Evolutionary conservation across 176 grass and related monocot genomes (phyloP).

Genomic region (Ananas comosus): DNA sequence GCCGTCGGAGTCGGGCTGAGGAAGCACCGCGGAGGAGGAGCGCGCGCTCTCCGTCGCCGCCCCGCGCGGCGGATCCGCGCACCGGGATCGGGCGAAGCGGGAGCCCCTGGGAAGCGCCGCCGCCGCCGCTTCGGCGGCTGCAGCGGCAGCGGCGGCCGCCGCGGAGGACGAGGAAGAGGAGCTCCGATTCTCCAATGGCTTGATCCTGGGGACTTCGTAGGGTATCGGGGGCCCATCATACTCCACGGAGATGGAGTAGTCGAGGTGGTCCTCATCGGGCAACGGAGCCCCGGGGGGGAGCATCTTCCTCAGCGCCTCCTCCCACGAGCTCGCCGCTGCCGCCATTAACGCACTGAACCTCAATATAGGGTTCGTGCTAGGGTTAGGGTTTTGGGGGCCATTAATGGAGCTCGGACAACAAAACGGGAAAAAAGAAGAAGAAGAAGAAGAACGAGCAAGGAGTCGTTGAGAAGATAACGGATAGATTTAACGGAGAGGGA

Average conservation of each 20-base stretch:
- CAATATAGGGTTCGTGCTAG: background rate
- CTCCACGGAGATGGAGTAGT: constrained; percentile 21
- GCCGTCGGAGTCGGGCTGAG: constrained; percentile 9
- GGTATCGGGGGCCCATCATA: background rate
- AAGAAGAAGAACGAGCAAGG: background rate
- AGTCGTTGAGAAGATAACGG: background rate
- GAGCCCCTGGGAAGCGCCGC: background rate
- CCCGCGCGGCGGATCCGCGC: constrained; percentile 6
- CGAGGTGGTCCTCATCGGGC: constrained; percentile 26
- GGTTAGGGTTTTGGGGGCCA: constrained; percentile 3
- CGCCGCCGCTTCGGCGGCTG: background rate
- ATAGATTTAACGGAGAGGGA: background rate
- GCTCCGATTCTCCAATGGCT: background rate
- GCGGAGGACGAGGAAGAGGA: background rate
- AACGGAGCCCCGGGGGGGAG: constrained; percentile 15
- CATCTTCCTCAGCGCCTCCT: constrained; percentile 22
- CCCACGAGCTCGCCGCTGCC: constrained; percentile 6
- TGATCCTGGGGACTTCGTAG: background rate
- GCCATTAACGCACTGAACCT: background rate
- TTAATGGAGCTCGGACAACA: background rate
- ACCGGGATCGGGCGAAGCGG: background rate
- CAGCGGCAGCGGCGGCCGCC: background rate
- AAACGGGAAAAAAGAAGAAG: background rate
- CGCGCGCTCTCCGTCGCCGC: background rate
- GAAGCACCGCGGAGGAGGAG: constrained; percentile 9